Evolutionary conservation across 331 rosid species (phyloP).

Genomic region (Phaseolus coccineus): DNA sequence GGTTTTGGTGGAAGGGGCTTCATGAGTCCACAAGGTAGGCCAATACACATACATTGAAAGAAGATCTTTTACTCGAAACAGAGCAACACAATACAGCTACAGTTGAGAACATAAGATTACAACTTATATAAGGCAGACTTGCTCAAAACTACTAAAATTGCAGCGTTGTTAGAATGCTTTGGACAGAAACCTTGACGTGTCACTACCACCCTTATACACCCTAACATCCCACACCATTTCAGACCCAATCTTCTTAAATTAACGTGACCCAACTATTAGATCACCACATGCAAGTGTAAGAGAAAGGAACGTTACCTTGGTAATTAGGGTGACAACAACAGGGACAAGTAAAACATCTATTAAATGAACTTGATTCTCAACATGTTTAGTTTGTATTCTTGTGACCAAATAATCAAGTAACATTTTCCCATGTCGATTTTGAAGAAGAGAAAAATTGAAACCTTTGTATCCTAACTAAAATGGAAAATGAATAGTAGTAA

Average conservation of each 20-base stretch:
- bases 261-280: not conserved
- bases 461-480: too few species aligned
- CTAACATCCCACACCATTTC: not conserved
- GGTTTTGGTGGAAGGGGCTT: too few species aligned
- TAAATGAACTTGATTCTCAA: not conserved
- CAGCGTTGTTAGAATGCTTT: not conserved
- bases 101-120: too few species aligned
- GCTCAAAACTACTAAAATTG: not conserved
- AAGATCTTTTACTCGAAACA: not conserved
- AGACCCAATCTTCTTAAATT: not conserved
- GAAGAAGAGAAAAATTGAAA: not conserved
- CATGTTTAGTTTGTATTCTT: not conserved
- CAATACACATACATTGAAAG: too few species aligned
- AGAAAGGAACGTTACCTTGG: not conserved
- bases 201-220: not conserved
- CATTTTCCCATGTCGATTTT: not conserved
- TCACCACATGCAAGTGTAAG: too few species aligned
- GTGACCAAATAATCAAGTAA: not conserved
- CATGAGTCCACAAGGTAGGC: too few species aligned
- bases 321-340: not conserved
- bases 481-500: not conserved
- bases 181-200: not conserved
- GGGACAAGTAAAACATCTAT: not conserved
- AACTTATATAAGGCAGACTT: not conserved
- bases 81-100: not conserved